Conservation (phyloP, 169 alveolate species). For the Plasmodium fragile region DNA sequence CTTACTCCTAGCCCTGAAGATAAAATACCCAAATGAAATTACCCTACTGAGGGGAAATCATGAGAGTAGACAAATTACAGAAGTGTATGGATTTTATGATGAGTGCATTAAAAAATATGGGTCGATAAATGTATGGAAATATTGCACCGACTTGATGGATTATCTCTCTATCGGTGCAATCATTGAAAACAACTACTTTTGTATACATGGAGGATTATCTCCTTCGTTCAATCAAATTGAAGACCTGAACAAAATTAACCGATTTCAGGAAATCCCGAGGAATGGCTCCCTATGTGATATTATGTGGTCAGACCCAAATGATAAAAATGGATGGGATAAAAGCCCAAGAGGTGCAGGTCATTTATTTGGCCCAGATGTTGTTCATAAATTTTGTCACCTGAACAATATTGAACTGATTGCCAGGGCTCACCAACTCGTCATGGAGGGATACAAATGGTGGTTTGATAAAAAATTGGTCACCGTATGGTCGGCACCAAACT, state of each 20-base stretch:
- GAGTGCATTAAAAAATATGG: slow-evolving; percentile 99
- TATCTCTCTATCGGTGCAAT: slow-evolving; percentile 98
- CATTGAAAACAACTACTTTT: slow-evolving; percentile 95
- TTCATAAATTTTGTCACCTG: slow-evolving; percentile 94
- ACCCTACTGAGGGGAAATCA: slow-evolving; percentile 99
- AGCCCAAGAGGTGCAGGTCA: slow-evolving; percentile 99
- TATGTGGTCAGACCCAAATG: slow-evolving; percentile 99
- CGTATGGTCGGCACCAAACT: slow-evolving; percentile 99
- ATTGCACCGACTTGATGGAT: slow-evolving; percentile 98
- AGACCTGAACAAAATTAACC: slow-evolving; percentile 94
- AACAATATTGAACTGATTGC: slow-evolving; percentile 96
- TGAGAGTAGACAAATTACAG: slow-evolving; percentile 97
- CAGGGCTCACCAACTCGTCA: slow-evolving; percentile 99
- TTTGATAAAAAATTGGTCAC: slow-evolving; percentile 95
- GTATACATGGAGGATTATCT: slow-evolving; percentile 99
- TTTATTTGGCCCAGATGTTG: slow-evolving; percentile 97
- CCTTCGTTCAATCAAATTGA: slow-evolving; percentile 95
- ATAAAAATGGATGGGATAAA: slow-evolving; percentile 91
- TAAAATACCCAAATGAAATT: slow-evolving; percentile 96
- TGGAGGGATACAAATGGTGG: slow-evolving; percentile 99
- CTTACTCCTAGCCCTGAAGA: slow-evolving; percentile 96
- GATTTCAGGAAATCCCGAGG: slow-evolving; percentile 90
- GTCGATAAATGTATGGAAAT: slow-evolving; percentile 98
- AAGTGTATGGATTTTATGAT: slow-evolving; percentile 99
- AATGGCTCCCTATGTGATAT: slow-evolving; percentile 99